Conservation (phyloP, 768 basidiomycete genomes). For the Tylopilus sp. region DNA sequence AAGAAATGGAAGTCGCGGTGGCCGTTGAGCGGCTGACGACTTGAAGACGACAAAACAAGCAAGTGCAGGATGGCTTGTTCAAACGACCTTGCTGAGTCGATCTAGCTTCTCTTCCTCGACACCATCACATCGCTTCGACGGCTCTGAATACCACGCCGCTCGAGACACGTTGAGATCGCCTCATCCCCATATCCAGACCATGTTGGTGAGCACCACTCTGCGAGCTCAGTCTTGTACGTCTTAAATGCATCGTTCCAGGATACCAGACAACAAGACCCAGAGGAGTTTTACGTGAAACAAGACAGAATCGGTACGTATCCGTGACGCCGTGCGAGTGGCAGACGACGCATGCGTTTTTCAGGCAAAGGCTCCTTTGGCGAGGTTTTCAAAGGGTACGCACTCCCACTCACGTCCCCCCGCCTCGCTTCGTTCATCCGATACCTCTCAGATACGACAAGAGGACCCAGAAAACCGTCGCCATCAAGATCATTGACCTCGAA, state of each 20-base stretch:
- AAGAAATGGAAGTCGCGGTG: neutral
- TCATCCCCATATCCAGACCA: constrained; percentile 7
- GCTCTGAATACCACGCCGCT: constrained; percentile 14
- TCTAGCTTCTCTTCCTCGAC: constrained; percentile 10
- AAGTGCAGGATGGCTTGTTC: constrained; percentile 12
- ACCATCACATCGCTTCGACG: constrained; percentile 1
- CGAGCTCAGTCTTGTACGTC: constrained; percentile 1
- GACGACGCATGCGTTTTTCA: constrained; percentile 31
- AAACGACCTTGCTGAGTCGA: constrained; percentile 4
- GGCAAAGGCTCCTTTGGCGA: constrained; percentile 99
- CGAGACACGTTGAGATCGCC: neutral
- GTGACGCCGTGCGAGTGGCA: constrained; percentile 8
- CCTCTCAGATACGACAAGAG: constrained; percentile 84
- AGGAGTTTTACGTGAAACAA: constrained; percentile 96
- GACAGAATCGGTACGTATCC: constrained; percentile 81
- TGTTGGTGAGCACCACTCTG: constrained; percentile 19
- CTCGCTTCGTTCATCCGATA: constrained; percentile 5
- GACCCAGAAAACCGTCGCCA: constrained; percentile 95
- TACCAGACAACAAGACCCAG: constrained; percentile 78
- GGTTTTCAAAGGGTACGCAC: constrained; percentile 93
- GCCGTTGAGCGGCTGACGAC: constrained; percentile 21
- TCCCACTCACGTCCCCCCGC: constrained; percentile 6
- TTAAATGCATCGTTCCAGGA: constrained; percentile 42
- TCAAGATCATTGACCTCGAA: constrained; percentile 99
- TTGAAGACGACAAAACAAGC: constrained; percentile 31